These are phyloP conservation scores for Canariomyces notabilis DNA, from an alignment of 2,329 filamentous ascomycete genomes.

Conservation along the genomic window DNA sequence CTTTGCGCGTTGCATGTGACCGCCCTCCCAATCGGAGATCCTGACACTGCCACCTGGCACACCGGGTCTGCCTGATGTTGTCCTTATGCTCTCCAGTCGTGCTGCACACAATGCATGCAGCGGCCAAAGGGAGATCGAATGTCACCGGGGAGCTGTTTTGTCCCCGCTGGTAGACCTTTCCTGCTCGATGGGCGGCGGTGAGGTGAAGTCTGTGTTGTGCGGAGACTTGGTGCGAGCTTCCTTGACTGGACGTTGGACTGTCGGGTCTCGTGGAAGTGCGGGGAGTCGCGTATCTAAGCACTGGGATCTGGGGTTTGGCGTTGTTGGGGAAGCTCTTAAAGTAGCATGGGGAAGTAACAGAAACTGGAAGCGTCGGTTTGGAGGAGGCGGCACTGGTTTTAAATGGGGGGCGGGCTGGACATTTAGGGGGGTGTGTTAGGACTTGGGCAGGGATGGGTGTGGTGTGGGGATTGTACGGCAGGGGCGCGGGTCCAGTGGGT, in stretches of 20 bases:
- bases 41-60: constrained; percentile 1
- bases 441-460: constrained; percentile 18
- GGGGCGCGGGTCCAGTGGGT: constrained; percentile 7
- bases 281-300: not conserved
- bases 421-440: constrained; percentile 9
- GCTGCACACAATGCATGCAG: constrained; percentile 22
- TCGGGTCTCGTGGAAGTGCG: not conserved
- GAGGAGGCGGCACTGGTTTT: constrained; percentile 27
- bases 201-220: not conserved
- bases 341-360: constrained; percentile 25
- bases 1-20: constrained; percentile 71
- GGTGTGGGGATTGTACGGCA: constrained; percentile 22
- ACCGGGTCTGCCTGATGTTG: constrained; percentile 7
- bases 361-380: constrained; percentile 22
- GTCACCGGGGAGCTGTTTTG: not conserved
- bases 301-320: constrained; percentile 13
- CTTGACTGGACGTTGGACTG: not conserved
- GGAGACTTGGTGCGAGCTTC: not conserved
- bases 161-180: not conserved
- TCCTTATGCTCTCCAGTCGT: constrained; percentile 14
- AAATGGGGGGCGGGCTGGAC: constrained; percentile 25
- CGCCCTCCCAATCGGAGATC: constrained; percentile 27
- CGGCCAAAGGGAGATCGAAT: constrained; percentile 2
- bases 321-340: constrained; percentile 18
- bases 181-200: not conserved